Base-by-base conservation (phyloP, 1,284 basidiomycete genomes). In the Apiotrichum gracile region DNA sequence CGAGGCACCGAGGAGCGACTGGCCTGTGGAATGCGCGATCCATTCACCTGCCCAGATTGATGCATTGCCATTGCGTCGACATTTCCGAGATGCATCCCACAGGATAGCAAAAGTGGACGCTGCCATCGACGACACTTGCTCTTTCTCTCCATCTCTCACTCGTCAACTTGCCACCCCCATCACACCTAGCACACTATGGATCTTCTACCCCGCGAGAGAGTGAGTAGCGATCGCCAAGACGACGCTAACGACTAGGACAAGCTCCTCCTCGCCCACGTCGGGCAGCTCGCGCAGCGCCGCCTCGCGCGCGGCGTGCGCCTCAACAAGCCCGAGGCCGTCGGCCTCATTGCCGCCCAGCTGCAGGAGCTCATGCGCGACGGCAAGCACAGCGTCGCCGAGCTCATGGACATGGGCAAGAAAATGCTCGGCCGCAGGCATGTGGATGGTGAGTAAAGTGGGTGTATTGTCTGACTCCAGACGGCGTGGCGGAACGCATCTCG, bases 291-390 rank as follows among this genome's bases (percentile, higher is more conserved):
- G 2, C 94, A 98, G 76, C 87, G 91, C 65, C 86, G 96, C 24
- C 84, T 99, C 10, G 93, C 94, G 6, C 82, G 94, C 22, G 96
- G 94, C 10, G 72, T 94, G 29, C 80, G 81, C 38, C 82, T 98
- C 47, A 98, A 97, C 76, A 78, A 84, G 59, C 82, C 87, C 10
- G 96, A 99, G 76, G 86, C 91, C 0, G 84, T 86, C 14, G 92
- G 91, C 1, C 82, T 99, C 27, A 91, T 99, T 62, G 86, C 90
- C 1, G 83, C 83, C 19, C 90, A 93, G 62, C 82, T 98, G 4
- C 94, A 97, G 56, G 96, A 97, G 73, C 83, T 85, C 45, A 94
- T 96, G 63, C 82, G 94, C n/a, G 93, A 97, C 86, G 94, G 93
- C 5, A 73, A 77, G n/a, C 82, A 91, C 66, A 84, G 83, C 1